Evolutionary conservation across 2,329 filamentous ascomycete genomes (phyloP).

Genomic region (Akanthomyces dipterigenus): DNA sequence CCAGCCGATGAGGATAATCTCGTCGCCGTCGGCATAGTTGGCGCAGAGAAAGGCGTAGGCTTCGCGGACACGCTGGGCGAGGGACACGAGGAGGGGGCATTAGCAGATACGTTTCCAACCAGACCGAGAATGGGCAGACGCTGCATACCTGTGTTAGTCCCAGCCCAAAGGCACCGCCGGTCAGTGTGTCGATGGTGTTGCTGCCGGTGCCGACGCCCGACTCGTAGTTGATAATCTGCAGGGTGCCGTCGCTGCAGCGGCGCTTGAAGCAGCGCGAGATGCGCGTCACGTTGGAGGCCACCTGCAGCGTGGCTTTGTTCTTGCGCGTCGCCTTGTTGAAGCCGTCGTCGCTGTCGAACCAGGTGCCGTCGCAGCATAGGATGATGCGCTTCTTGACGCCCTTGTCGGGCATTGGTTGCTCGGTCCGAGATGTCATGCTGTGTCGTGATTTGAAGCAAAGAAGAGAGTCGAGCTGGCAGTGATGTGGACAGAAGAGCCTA

Average conservation of each 20-base stretch:
- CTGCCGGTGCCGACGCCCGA: conserved; percentile 52
- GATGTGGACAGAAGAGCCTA: not conserved
- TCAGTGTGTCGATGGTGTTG: conserved; percentile 41
- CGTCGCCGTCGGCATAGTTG: conserved; percentile 53
- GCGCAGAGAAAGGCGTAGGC: conserved; percentile 56
- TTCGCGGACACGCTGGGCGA: conserved; percentile 45
- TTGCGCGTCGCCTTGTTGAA: conserved; percentile 33
- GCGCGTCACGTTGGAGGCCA: conserved; percentile 55
- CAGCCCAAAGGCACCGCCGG: conserved; percentile 48
- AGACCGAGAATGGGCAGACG: not conserved
- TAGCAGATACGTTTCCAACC: not conserved
- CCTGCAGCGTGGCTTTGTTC: conserved; percentile 35
- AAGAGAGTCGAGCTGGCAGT: not conserved
- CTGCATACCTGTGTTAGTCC: conserved; percentile 45
- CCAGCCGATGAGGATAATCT: conserved; percentile 51
- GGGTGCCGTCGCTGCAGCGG: conserved; percentile 41
- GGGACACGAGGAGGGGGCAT: not conserved
- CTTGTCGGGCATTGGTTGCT: not conserved
- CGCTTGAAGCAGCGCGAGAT: conserved; percentile 51
- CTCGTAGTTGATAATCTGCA: conserved; percentile 56
- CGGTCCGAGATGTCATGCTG: not conserved
- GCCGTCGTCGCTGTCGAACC: conserved; percentile 47
- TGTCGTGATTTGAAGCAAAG: not conserved
- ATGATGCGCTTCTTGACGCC: conserved; percentile 38
- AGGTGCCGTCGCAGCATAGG: conserved; percentile 48